A percentile compares a stretch with the other conserved stretches of the same genome.
phyloP scores from a whole-genome alignment of 352 stramenopile species.

The Globisporangium spiculum region DNA sequence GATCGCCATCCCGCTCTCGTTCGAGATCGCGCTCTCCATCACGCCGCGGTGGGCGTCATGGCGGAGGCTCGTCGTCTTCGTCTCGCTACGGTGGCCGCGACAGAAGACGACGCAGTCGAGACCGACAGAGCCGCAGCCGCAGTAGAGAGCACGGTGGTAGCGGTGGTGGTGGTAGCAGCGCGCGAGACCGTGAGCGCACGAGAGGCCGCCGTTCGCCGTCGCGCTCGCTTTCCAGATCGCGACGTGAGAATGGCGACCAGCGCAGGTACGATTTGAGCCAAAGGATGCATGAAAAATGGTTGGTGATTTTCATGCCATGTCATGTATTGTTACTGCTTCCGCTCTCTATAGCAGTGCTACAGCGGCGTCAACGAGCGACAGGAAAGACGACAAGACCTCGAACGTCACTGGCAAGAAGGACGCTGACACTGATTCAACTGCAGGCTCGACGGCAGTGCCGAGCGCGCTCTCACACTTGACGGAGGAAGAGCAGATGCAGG shows the following conservation, averaged over 20 bases:
- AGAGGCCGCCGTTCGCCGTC: constrained; percentile 19
- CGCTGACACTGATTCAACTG: not conserved
- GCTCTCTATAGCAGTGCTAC: not conserved
- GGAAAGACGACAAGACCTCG: not conserved
- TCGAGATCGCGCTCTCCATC: constrained; percentile 37
- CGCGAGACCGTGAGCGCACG: constrained; percentile 20
- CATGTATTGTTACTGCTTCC: not conserved
- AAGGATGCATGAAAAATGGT: not conserved
- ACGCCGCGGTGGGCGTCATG: constrained; percentile 4
- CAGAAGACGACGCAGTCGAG: constrained; percentile 20
- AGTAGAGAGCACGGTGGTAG: constrained; percentile 16
- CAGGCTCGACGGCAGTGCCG: not conserved
- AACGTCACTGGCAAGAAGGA: constrained; percentile 5
- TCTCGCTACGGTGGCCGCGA: constrained; percentile 3
- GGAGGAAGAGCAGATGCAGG: constrained; percentile 85
- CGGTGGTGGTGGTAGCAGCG: constrained; percentile 11
- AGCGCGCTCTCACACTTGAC: constrained; percentile 26
- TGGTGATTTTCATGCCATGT: not conserved
- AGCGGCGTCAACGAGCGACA: not conserved
- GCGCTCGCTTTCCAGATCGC: constrained; percentile 21
- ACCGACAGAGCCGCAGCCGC: constrained; percentile 30
- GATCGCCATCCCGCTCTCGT: constrained; percentile 22
- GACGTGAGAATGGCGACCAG: constrained; percentile 8
- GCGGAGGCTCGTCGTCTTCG: not conserved
- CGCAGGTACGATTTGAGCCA: constrained; percentile 2